Evolutionary conservation across 352 stramenopile species (phyloP), one percentile per base, ranked within the genome.

Genomic region (Globisporangium emineosum): DNA sequence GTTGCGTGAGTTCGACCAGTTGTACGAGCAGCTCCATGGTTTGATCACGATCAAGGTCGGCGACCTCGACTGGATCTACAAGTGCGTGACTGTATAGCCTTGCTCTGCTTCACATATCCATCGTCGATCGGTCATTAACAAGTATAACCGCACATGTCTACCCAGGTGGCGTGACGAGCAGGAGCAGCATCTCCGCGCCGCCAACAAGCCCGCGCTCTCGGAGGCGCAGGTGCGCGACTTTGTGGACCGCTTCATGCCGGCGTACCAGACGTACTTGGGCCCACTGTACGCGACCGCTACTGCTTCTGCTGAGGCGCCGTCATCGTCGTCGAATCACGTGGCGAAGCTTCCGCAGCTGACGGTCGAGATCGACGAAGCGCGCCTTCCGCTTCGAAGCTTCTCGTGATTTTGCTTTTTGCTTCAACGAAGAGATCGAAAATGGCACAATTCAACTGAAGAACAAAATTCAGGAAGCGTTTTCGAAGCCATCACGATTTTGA

Each of bases 231-330:
- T 96, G 50, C 76, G 77, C 33, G 85, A 93, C 71, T 96, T 96
- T 70, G 82, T 96, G 47, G 83, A 94, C 61, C 85, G 88, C 65
- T 96, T 91, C 67, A 92, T 96, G 83, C 86, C 88, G 13, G 73
- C 81, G 27, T 96, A 96, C 73, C 72, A 86, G 33, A 71, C 77
- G 10, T 96, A 94, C 60, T 60, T 93, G 17, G 62, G 70, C 17
- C 66, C 37, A 0, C 69, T 96, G 43, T 94, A 96, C 73, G 66
- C 68, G 35, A 57, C 45, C n/a, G n/a, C n/a, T n/a, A n/a, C n/a
- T n/a, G n/a, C n/a, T n/a, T n/a, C n/a, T 1, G 35, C 51, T 0
- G 21, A 19, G 23, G 0, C 23, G 30, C 21, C 30, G 2, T 13
- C 23, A 2, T 27, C 60, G 15, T 32, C 65, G 5, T 66, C 64